Base-by-base conservation (phyloP, 2,329 filamentous ascomycete genomes). In the Pezicula rhizophila region DNA sequence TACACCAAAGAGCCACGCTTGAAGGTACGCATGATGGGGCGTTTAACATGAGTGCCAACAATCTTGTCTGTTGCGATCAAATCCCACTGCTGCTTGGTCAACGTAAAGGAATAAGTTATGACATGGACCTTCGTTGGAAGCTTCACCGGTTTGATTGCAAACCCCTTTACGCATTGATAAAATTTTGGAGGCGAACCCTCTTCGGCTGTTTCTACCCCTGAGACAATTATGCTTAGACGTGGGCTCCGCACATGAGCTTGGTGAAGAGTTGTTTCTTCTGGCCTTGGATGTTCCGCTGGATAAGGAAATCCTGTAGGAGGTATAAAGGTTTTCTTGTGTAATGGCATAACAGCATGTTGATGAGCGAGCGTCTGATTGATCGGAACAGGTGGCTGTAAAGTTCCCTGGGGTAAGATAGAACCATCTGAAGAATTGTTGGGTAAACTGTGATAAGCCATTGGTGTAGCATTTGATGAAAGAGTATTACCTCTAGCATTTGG, bases 201-300 rank as follows among this genome's bases (percentile, higher is more conserved):
- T 28, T 59, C 49, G 15, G 64, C 25, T 10, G 68, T 57, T 34
- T 60, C 60, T 25, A 47, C 17, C 42, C 47, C 45, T 11, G 45
- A n/a, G 28, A 45, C 51, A 15, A 49, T 43, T 14, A 58, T 45
- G 14, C 58, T 46, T 17, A 78, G 68, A 1, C 68, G 54, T 4
- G 80, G 79, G 54, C 75, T 80, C 20, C 73, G 72, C 25, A 83
- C 66, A 58, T 79, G 70, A 40, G 75, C 73, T 63, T 83, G 78
- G 57, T 85, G 82, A 7, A 84, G 66, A n/a, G 72, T 74, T 25
- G 69, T 70, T 7, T 68, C 60, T 20, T 65, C 62, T 17, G 77
- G 72, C 49, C 74, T 66, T 4, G 75, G 70, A 20, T 67, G 64
- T 28, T 68, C 69, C 50, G 69, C 65, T 3, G 67, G 52, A 20